These are phyloP conservation scores for Dichotomopilus funicola DNA, from an alignment of 2,329 filamentous ascomycete genomes.

Conservation along the genomic window DNA sequence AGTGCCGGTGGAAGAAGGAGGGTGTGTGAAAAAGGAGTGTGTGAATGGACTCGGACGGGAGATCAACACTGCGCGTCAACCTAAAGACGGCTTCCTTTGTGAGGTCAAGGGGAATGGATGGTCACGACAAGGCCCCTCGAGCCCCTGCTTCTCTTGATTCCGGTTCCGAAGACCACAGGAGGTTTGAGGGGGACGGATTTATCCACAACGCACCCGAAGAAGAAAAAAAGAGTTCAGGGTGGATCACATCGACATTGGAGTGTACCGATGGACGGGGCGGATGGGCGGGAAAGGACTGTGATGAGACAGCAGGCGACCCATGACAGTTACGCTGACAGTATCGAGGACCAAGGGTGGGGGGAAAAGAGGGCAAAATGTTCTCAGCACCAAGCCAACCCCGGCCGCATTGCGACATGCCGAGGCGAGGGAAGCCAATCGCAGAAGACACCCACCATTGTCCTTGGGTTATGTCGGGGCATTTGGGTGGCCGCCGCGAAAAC, in stretches of 20 bases:
- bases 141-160: background rate
- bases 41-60: constrained; percentile 11
- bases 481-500: background rate
- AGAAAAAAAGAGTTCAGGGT: background rate
- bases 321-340: background rate
- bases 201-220: background rate
- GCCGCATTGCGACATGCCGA: background rate
- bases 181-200: background rate
- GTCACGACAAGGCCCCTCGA: background rate
- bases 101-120: no score
- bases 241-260: background rate
- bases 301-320: constrained; percentile 3
- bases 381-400: constrained; percentile 6
- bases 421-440: constrained; percentile 8
- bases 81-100: constrained; percentile 5
- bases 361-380: constrained; percentile 1
- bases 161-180: background rate
- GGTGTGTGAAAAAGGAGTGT: constrained; percentile 2
- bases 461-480: background rate
- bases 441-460: background rate
- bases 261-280: background rate
- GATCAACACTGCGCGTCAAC: constrained; percentile 12
- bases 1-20: background rate
- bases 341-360: background rate
- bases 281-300: background rate